These are phyloP conservation scores for Limonium bicolor DNA, from an alignment of 148 eudicot genomes.

Conservation along the genomic window DNA sequence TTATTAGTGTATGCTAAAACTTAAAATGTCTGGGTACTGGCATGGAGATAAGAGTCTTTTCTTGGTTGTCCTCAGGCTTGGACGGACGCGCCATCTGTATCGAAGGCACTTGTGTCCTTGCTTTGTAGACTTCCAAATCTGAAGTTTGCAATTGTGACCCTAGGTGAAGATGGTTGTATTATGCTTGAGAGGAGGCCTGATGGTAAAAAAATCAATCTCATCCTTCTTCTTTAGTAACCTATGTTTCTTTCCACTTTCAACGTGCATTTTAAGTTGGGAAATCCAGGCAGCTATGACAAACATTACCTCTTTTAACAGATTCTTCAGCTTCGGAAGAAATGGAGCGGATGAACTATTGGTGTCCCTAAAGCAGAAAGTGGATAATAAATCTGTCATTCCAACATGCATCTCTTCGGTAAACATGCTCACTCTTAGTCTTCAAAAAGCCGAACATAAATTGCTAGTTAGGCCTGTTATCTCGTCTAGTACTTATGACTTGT, in stretches of 20 bases:
- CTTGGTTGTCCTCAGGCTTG: conserved; percentile 39
- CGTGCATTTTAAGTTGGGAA: too few species aligned
- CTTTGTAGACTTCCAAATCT: conserved; percentile 49
- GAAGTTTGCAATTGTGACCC: conserved; percentile 72
- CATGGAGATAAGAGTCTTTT: not conserved
- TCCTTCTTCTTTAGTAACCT: too few species aligned
- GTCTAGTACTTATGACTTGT: too few species aligned
- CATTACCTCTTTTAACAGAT: conserved; percentile 31
- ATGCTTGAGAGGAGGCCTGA: conserved; percentile 60
- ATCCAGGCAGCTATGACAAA: too few species aligned
- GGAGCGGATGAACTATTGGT: conserved; percentile 42
- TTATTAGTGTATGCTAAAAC: too few species aligned
- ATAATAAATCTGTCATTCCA: conserved; percentile 22
- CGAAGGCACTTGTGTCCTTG: conserved; percentile 71
- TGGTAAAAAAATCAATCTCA: conserved; percentile 49
- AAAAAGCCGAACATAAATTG: too few species aligned
- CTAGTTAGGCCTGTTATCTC: too few species aligned
- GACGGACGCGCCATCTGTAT: conserved; percentile 70
- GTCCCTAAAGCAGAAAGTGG: conserved; percentile 37
- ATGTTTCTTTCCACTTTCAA: too few species aligned
- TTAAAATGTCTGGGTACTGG: not conserved
- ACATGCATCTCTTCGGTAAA: conserved; percentile 68
- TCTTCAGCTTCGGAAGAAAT: conserved; percentile 31
- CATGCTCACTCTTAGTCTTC: not conserved
- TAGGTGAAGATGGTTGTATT: conserved; percentile 89